Evolutionary conservation across 2,329 filamentous ascomycete species (phyloP).

Genomic region (Byssothecium circinans): DNA sequence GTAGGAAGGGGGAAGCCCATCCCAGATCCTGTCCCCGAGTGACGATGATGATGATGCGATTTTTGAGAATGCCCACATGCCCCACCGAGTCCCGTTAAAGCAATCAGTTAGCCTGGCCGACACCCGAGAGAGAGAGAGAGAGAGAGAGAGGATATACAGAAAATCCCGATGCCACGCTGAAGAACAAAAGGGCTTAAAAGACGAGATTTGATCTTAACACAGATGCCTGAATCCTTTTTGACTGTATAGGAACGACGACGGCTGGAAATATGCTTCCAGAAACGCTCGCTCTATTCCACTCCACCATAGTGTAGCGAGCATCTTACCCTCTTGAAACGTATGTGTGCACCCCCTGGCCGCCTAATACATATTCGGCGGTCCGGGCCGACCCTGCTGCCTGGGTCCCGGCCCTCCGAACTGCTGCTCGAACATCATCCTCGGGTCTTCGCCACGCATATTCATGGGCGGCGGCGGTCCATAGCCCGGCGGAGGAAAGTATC

Average conservation of each 20-base stretch:
- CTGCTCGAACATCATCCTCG: constrained; percentile 41
- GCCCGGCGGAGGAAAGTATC: constrained; percentile 39
- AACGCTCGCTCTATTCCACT: not conserved
- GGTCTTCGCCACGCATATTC: constrained; percentile 36
- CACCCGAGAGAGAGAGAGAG: constrained; percentile 1
- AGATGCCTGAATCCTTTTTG: too few species aligned
- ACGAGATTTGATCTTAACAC: too few species aligned
- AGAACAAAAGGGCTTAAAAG: constrained; percentile 3
- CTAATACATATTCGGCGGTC: constrained; percentile 39
- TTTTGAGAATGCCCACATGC: too few species aligned
- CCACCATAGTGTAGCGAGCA: not conserved
- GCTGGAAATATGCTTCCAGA: constrained; percentile 3
- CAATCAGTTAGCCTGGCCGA: not conserved
- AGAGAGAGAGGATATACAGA: too few species aligned
- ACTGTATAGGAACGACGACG: constrained; percentile 6
- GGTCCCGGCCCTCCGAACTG: constrained; percentile 37
- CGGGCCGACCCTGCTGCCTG: constrained; percentile 30
- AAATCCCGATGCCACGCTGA: constrained; percentile 19
- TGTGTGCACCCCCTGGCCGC: not conserved
- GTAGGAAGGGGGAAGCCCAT: too few species aligned
- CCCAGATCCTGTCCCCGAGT: too few species aligned
- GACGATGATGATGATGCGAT: too few species aligned
- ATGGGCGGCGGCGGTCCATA: constrained; percentile 33
- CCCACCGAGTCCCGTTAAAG: too few species aligned
- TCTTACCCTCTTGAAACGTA: not conserved